These are phyloP conservation scores for Mycogone perniciosa DNA, from an alignment of 2,329 filamentous ascomycete species.

Conservation along the genomic window DNA sequence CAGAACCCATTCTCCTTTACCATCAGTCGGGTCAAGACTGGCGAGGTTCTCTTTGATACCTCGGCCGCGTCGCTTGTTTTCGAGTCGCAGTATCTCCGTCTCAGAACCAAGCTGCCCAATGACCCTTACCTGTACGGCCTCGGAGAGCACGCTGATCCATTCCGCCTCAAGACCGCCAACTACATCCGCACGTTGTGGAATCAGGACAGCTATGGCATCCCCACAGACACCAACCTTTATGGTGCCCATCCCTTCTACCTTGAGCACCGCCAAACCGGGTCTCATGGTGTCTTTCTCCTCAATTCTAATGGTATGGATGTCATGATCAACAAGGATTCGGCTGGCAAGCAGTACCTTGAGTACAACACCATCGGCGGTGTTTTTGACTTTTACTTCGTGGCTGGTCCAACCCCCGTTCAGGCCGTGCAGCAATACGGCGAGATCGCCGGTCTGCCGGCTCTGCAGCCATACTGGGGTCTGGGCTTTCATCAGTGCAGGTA, in stretches of 20 bases:
- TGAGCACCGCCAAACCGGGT: slow-evolving; percentile 41
- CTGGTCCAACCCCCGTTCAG: slow-evolving; percentile 61
- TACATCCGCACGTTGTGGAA: slow-evolving; percentile 61
- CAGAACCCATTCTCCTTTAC: slow-evolving; percentile 60
- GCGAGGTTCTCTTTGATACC: slow-evolving; percentile 61
- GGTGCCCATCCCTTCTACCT: slow-evolving; percentile 73
- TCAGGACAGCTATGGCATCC: slow-evolving; percentile 57
- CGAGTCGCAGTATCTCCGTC: slow-evolving; percentile 68
- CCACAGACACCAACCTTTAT: slow-evolving; percentile 63
- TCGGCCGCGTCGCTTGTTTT: slow-evolving; percentile 62
- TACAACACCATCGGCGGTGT: slow-evolving; percentile 75
- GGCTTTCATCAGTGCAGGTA: slow-evolving; percentile 71
- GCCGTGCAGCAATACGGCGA: slow-evolving; percentile 66
- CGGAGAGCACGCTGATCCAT: slow-evolving; percentile 68
- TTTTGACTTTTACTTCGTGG: slow-evolving; percentile 74
- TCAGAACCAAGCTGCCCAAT: slow-evolving; percentile 63
- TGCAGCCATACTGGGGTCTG: slow-evolving; percentile 77
- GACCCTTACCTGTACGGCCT: slow-evolving; percentile 70
- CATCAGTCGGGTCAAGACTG: slow-evolving; percentile 37
- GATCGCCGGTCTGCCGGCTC: slow-evolving; percentile 62
- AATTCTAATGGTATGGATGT: slow-evolving; percentile 74
- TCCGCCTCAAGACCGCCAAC: slow-evolving; percentile 60
- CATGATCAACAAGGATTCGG: slow-evolving; percentile 55
- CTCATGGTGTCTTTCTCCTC: slow-evolving; percentile 71
- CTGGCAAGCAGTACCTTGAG: slow-evolving; percentile 63